phyloP scores from a whole-genome alignment of 1,139 yeast species.

The Chernovozyma aurita region DNA sequence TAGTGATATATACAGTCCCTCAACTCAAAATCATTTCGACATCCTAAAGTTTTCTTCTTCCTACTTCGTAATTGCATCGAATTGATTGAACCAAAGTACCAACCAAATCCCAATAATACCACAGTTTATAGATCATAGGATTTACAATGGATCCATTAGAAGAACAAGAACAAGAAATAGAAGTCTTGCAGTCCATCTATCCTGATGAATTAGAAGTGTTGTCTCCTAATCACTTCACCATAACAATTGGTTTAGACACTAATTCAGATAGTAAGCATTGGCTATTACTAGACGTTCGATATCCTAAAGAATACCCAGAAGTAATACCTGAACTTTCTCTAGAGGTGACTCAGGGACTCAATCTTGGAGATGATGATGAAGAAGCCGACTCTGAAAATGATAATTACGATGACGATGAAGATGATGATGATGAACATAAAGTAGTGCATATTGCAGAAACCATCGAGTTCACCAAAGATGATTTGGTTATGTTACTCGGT shows the following conservation, averaged over 20 bases:
- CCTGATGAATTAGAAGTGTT: conserved; percentile 72
- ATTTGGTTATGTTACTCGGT: conserved; percentile 35
- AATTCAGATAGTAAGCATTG: conserved; percentile 49
- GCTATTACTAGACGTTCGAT: conserved; percentile 52
- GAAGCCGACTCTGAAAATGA: conserved; percentile 40
- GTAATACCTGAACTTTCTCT: conserved; percentile 54
- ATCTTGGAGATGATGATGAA: conserved; percentile 31
- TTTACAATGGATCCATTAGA: conserved; percentile 61
- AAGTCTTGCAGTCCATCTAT: conserved; percentile 82
- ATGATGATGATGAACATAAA: conserved; percentile 37
- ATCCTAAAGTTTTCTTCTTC: too few species aligned
- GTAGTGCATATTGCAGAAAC: conserved; percentile 53
- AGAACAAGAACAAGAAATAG: conserved; percentile 77
- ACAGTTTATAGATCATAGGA: too few species aligned
- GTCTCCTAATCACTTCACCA: conserved; percentile 42
- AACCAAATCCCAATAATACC: too few species aligned
- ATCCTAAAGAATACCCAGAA: conserved; percentile 71
- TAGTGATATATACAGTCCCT: too few species aligned
- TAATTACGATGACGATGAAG: conserved; percentile 43
- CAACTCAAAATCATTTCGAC: too few species aligned
- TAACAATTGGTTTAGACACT: conserved; percentile 55
- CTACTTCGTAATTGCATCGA: too few species aligned
- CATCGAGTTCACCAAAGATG: conserved; percentile 46
- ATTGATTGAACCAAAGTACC: too few species aligned
- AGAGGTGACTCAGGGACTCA: conserved; percentile 30